Percentiles rank a stretch among this genome's conserved stretches.
phyloP scores from a whole-genome alignment of 108 stramenopile genomes.

The Nitzschia sp. region DNA sequence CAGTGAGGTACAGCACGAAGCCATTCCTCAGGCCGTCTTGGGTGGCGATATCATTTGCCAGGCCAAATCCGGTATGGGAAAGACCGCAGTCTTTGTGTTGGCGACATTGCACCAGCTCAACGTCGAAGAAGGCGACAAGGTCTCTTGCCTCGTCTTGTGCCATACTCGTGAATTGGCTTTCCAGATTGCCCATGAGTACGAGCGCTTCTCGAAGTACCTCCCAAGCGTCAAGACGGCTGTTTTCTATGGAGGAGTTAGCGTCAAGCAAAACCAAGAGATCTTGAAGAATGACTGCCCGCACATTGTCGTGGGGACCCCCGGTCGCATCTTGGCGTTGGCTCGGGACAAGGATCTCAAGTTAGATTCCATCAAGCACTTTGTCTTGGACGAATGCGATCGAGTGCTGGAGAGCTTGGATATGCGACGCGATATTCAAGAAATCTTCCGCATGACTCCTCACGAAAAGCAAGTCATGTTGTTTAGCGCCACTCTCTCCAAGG shows the following conservation, averaged over 20 bases:
- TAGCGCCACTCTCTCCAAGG: constrained; percentile 96
- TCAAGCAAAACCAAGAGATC: constrained; percentile 85
- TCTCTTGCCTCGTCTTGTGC: constrained; percentile 93
- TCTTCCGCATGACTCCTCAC: constrained; percentile 98
- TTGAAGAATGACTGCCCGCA: constrained; percentile 95
- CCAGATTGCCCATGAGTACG: constrained; percentile 99
- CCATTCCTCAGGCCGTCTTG: constrained; percentile 98
- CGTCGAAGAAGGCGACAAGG: constrained; percentile 76
- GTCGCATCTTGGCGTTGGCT: constrained; percentile 92
- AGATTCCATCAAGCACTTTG: constrained; percentile 97
- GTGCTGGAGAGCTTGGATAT: constrained; percentile 97
- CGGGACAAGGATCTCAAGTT: constrained; percentile 92
- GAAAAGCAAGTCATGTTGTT: constrained; percentile 99
- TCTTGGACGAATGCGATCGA: constrained; percentile 99
- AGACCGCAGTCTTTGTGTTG: constrained; percentile 99
- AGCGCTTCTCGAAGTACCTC: constrained; percentile 98
- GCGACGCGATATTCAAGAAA: constrained; percentile 97
- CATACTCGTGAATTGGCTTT: constrained; percentile 99
- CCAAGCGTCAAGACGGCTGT: constrained; percentile 97
- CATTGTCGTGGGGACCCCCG: constrained; percentile 99
- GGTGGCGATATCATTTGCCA: constrained; percentile 99
- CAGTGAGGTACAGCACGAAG: constrained; percentile 97
- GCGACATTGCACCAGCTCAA: constrained; percentile 97
- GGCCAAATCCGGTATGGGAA: constrained; percentile 99
- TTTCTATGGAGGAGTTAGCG: constrained; percentile 96